Conservation (phyloP, 192 early-diverging fungal species). For the Coemansia sp. region DNA sequence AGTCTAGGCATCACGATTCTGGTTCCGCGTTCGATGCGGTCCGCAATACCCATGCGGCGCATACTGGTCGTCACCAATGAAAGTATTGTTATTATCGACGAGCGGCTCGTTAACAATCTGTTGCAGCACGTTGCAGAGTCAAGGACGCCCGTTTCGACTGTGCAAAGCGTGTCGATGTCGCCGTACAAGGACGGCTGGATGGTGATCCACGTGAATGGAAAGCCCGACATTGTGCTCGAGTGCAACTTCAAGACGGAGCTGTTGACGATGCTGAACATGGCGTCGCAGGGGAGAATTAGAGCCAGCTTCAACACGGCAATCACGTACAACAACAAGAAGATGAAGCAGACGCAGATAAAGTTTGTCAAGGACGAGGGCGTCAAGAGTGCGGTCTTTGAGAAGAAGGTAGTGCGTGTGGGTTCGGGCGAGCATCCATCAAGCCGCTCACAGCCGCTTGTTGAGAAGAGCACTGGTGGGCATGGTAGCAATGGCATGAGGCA, state of each 20-base stretch:
- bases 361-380: constrained; percentile 68
- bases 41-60: constrained; percentile 69
- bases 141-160: constrained; percentile 55
- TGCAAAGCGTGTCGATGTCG: constrained; percentile 65
- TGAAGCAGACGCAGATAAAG: constrained; percentile 70
- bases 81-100: constrained; percentile 60
- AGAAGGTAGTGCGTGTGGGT: constrained; percentile 65
- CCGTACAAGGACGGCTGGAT: constrained; percentile 73
- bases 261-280: constrained; percentile 59
- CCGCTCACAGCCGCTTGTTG: constrained; percentile 26
- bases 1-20: constrained; percentile 61
- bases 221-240: constrained; percentile 64
- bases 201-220: constrained; percentile 58
- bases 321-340: constrained; percentile 70
- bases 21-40: constrained; percentile 70
- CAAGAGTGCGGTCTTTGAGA: constrained; percentile 59
- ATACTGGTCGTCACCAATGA: constrained; percentile 68
- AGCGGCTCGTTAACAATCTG: constrained; percentile 56
- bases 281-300: constrained; percentile 59
- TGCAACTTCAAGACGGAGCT: constrained; percentile 76
- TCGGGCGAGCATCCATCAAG: constrained; percentile 64
- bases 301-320: constrained; percentile 61
- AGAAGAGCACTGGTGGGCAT: constrained; percentile 1
- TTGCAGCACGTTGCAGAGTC: constrained; percentile 57
- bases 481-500: constrained; percentile 3